Conservation (phyloP, 495 filamentous ascomycete species). For the Aspergillus conjunctus region DNA sequence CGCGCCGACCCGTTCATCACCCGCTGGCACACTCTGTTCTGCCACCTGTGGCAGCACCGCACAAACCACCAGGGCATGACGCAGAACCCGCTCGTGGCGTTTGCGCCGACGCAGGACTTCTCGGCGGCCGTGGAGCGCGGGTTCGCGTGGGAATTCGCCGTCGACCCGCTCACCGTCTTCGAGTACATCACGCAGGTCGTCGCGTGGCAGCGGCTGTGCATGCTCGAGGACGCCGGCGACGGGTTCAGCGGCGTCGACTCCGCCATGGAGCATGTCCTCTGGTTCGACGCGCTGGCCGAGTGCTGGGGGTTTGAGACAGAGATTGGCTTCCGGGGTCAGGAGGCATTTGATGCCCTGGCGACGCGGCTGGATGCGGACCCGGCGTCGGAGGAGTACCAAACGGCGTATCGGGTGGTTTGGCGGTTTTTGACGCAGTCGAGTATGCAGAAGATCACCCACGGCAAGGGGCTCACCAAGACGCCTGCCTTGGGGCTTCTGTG, state of each 20-base stretch:
- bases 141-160: not conserved
- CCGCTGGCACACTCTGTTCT: not conserved
- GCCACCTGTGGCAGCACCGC: not conserved
- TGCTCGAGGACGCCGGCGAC: not conserved
- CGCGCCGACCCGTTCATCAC: not conserved
- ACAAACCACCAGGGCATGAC: not conserved
- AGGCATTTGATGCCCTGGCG: not conserved
- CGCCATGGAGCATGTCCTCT: not conserved
- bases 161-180: not conserved
- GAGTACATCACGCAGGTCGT: not conserved
- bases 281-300: not conserved
- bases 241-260: not conserved
- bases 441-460: not conserved
- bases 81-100: not conserved
- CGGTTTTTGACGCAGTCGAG: not conserved
- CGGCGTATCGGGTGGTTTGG: not conserved
- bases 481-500: not conserved
- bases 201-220: not conserved
- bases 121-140: not conserved
- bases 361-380: slow-evolving; percentile 1
- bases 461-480: not conserved
- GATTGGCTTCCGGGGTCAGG: not conserved
- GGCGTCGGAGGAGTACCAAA: not conserved
- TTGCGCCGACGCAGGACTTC: too few species aligned
- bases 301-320: not conserved